phyloP scores from a whole-genome alignment of 139 green algal species.

The Coccomyxa sp. region DNA sequence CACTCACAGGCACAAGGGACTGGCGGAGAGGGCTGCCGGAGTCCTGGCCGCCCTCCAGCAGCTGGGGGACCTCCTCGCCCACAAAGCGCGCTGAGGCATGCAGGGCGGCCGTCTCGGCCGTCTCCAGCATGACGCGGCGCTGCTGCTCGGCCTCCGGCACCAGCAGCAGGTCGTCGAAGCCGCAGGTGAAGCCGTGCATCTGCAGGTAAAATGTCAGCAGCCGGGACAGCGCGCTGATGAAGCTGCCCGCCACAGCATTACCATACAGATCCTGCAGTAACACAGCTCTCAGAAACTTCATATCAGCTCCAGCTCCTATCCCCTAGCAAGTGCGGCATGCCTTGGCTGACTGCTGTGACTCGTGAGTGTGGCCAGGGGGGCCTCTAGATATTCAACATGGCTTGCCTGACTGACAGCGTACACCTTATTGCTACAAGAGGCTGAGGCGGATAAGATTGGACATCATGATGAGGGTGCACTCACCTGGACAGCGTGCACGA shows the following conservation, averaged over 20 bases:
- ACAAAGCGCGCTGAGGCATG: slow-evolving; percentile 29
- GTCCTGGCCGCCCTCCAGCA: background rate
- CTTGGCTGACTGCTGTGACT: no score
- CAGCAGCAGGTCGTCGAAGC: slow-evolving; percentile 90
- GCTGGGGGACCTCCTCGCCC: slow-evolving; percentile 5
- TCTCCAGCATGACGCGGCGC: slow-evolving; percentile 42
- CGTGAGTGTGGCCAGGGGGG: no score
- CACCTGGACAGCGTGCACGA: slow-evolving; percentile 91
- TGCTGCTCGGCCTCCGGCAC: slow-evolving; percentile 42
- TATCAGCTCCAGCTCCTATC: no score
- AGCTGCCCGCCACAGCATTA: slow-evolving; percentile 55
- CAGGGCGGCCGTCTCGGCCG: slow-evolving; percentile 55
- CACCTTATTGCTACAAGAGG: no score
- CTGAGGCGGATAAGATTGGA: no score
- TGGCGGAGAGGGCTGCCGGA: no score
- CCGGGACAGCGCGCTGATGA: slow-evolving; percentile 78
- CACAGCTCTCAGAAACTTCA: no score
- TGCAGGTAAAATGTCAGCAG: slow-evolving; percentile 85
- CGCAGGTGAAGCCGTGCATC: slow-evolving; percentile 89
- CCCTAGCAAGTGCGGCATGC: no score
- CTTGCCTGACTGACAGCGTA: no score
- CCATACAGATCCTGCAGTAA: slow-evolving; percentile 97
- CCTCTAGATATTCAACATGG: no score
- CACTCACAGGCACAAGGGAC: no score
- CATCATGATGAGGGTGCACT: no score